Percentiles rank a stretch among this genome's conserved stretches.
Evolutionary conservation across 2,329 filamentous ascomycete genomes (phyloP).

Genomic region (Pseudocercospora fijiensis): DNA sequence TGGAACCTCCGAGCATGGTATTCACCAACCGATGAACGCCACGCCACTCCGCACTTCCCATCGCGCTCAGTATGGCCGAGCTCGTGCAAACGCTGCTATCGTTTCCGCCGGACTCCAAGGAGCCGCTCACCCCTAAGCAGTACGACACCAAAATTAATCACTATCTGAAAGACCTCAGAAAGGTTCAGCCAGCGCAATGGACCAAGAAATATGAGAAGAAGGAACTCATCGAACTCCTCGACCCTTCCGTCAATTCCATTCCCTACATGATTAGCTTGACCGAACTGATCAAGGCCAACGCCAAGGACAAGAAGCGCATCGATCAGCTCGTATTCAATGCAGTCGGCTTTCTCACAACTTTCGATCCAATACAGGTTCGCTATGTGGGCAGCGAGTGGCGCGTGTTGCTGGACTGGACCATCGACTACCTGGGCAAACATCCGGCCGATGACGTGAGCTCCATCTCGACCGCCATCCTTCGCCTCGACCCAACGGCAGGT

Average conservation of each 20-base stretch:
- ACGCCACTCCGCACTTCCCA: background rate
- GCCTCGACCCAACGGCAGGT: conserved; percentile 64
- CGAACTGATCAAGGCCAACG: conserved; percentile 33
- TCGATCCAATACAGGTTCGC: conserved; percentile 56
- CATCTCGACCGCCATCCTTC: conserved; percentile 57
- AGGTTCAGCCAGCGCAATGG: conserved; percentile 37
- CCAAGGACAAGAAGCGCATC: conserved; percentile 36
- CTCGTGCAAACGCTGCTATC: conserved; percentile 28
- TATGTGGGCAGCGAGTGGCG: conserved; percentile 53
- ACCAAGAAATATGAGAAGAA: conserved; percentile 42
- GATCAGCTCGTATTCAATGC: conserved; percentile 49
- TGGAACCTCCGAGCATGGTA: conserved; percentile 7
- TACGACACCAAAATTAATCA: conserved; percentile 42
- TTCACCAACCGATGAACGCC: background rate
- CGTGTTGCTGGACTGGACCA: conserved; percentile 44
- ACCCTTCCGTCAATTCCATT: conserved; percentile 60
- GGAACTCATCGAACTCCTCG: conserved; percentile 48
- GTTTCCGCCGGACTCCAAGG: conserved; percentile 38
- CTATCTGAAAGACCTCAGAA: conserved; percentile 40
- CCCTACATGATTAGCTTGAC: conserved; percentile 58
- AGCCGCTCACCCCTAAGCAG: conserved; percentile 37
- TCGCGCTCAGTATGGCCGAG: conserved; percentile 30
- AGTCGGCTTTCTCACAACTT: conserved; percentile 50
- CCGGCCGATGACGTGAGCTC: conserved; percentile 33
- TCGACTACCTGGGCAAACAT: conserved; percentile 14